These are phyloP conservation scores for Chlorociboria aeruginascens DNA, from an alignment of 495 filamentous ascomycete genomes.

Conservation along the genomic window DNA sequence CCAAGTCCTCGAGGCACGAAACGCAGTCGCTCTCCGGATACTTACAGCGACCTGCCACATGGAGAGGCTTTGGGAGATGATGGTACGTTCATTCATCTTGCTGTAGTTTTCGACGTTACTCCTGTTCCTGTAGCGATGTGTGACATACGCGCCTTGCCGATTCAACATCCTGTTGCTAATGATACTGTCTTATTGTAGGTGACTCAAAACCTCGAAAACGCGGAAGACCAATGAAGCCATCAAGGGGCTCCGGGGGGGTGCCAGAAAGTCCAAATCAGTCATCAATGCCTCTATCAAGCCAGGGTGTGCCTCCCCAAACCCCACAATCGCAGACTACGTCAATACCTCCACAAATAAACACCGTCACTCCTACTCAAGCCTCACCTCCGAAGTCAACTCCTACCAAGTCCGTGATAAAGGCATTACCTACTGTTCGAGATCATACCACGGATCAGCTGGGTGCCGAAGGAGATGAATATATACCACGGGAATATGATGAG, in stretches of 20 bases:
- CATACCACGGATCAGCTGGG: constrained; percentile 96
- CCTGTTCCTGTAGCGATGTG: constrained; percentile 22
- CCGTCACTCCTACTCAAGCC: constrained; percentile 48
- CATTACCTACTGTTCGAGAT: constrained; percentile 87
- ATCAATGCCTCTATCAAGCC: constrained; percentile 33
- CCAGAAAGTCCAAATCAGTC: constrained; percentile 36
- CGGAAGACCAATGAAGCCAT: constrained; percentile 69
- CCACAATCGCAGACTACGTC: constrained; percentile 64
- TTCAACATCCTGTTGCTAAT: constrained; percentile 23
- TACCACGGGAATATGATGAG: constrained; percentile 86
- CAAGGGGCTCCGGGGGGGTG: constrained; percentile 32
- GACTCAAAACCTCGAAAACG: constrained; percentile 68
- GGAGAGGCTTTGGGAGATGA: constrained; percentile 62
- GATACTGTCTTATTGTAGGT: constrained; percentile 23
- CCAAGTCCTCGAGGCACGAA: constrained; percentile 67
- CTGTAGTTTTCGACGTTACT: neutral
- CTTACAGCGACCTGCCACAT: constrained; percentile 45
- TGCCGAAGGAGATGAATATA: constrained; percentile 87
- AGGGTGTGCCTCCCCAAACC: constrained; percentile 51
- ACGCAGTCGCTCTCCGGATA: constrained; percentile 77
- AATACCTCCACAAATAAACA: constrained; percentile 46
- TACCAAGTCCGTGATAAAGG: constrained; percentile 86
- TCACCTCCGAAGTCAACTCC: constrained; percentile 78
- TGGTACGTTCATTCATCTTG: constrained; percentile 48
- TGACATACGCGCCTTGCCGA: constrained; percentile 22